Evolutionary conservation across 768 basidiomycete genomes (phyloP), one percentile per base, ranked within the genome.

Genomic region (Pulveroboletus sp.): DNA sequence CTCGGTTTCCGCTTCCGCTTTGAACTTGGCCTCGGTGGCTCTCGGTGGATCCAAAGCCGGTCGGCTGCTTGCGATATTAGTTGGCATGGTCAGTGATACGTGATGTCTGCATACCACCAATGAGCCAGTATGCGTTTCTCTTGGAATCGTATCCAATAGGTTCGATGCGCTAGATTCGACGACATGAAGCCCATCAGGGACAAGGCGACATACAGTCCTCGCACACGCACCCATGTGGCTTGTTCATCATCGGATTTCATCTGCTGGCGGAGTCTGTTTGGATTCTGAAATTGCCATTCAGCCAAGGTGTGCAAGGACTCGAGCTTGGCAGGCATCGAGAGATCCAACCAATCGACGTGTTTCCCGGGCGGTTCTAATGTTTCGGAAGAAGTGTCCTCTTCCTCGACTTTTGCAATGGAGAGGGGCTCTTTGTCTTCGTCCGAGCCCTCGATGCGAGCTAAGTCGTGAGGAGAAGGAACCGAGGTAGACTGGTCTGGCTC

Each of bases 251-350:
- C 89, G 43, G 73, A 78, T 60, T 81, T 86, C 88, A 92, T 90
- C 40, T 86, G 67, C 37, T 73, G 75, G 50, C 89, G 75, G 19
- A 93, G 59, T 47, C 85, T 76, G 45, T 76, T 74, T 5, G 88
- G 80, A 60, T 89, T 88, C 51, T 89, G 83, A 55, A 93, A 91
- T 59, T 90, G 88, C 91, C 91, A 93, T 68, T 93, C 91, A 24
- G 76, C 77, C 42, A 93, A 70, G 14, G 79, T 71, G 56, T 89
- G 79, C 59, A 92, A 69, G 4, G 85, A 81, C 51, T 90, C 85
- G 36, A 93, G 77, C 68, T 90, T 89, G 29, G 70, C 69, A 34
- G 83, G 73, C 77, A 87, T 82, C 2, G 82, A 74, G 23, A 92
- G 78, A 37, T 84, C 75, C 37, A 80, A 71, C 89, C 89, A 92